Base-by-base conservation (phyloP, 2,329 filamentous ascomycete genomes). In the Aspergillus sp. region DNA sequence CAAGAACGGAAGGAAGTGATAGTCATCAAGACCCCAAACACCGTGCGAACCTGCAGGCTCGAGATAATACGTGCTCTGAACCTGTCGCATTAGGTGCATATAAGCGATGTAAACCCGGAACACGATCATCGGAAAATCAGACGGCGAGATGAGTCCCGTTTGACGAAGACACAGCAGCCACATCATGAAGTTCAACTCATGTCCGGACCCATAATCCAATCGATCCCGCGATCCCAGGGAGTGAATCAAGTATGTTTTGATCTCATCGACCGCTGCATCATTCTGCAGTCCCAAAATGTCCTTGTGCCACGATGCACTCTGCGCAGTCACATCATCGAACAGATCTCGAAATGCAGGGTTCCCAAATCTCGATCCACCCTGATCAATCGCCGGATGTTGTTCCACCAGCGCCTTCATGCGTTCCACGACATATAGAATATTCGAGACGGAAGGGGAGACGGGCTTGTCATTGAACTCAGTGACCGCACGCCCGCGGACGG, bases 11-110 rank as follows among this genome's bases (percentile, higher is more conserved):
- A 96, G 74, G 70, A 98, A 98, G 57, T 94, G 90, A 70, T 98
- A 96, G 67, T 98, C 93, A 61, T 98, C 93, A 1, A 98, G 75
- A 15, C 93, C 93, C 93, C 93, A 98, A 20, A 98, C 93, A 37
- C 93, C 93, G 66, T 98, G 93, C 1, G 91, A 96, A 12, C 93
- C 93, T 0, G 93, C 93, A 2, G 93, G 93, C 63, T 98, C 93
- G 44, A 98, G 83, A 63, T 98, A 98, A 71, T 98, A 98, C 3
- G 89, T 88, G 53, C 83, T 84, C 68, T 98, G 93, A 13, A 97
- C 79, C 20, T 80, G 76, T 46, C 90, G 88, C 90, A 97, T 95
- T 48, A 97, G 76, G 44, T 75, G 71, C 41, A 98, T 81, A 65
- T 98, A 98, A 45, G 83, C 82, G 27, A 81, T 76, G 65, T 97